phyloP scores from a whole-genome alignment of 2,329 filamentous ascomycete species.

The Verticillium albo-atrum region DNA sequence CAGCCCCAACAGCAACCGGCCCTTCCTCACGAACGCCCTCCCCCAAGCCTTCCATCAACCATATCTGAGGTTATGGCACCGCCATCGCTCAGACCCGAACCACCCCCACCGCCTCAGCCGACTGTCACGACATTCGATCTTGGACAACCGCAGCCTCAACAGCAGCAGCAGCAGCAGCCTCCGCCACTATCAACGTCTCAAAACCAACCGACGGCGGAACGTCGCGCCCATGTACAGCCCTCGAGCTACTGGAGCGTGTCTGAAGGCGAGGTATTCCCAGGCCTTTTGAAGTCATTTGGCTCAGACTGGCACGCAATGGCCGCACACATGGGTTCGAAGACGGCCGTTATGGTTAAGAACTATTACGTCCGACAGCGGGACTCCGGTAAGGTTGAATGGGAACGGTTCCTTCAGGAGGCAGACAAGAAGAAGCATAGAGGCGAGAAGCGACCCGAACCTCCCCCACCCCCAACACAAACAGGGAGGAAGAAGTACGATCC shows the following conservation, averaged over 20 bases:
- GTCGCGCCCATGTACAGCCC: constrained; percentile 52
- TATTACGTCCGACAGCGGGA: constrained; percentile 63
- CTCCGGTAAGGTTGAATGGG: constrained; percentile 54
- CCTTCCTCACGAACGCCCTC: constrained; percentile 15
- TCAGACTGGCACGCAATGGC: constrained; percentile 76
- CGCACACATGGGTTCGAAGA: constrained; percentile 77
- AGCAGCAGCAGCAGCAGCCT: constrained; percentile 13
- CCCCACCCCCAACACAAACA: constrained; percentile 47
- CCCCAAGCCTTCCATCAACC: constrained; percentile 23
- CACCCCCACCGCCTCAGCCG: constrained; percentile 40
- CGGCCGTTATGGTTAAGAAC: constrained; percentile 77
- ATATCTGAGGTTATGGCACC: constrained; percentile 53
- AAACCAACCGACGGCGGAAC: constrained; percentile 38
- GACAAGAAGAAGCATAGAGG: constrained; percentile 51
- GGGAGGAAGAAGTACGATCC: constrained; percentile 49
- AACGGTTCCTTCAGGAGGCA: constrained; percentile 54
- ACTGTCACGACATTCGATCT: constrained; percentile 48
- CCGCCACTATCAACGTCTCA: constrained; percentile 27
- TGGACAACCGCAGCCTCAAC: constrained; percentile 3
- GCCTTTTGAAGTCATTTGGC: constrained; percentile 68
- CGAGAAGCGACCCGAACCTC: constrained; percentile 56
- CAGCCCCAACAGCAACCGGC: constrained; percentile 13
- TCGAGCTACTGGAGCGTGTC: constrained; percentile 88
- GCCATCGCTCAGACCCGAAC: constrained; percentile 52
- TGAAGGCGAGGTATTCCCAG: constrained; percentile 72